phyloP scores from a whole-genome alignment of 2,329 filamentous ascomycete species.

The Pyricularia pennisetigena region DNA sequence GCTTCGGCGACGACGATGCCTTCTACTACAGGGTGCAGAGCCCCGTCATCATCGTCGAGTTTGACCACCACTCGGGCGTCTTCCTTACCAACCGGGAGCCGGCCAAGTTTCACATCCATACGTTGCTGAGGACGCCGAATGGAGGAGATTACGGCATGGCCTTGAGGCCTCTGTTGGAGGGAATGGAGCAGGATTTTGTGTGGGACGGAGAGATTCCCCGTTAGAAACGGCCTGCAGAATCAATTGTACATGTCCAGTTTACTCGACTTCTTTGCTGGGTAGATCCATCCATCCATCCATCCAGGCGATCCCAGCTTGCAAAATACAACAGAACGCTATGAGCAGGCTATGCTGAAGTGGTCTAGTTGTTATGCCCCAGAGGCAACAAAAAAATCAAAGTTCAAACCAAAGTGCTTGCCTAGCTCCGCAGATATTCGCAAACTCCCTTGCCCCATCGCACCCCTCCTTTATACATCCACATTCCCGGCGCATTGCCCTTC shows the following conservation, averaged over 20 bases:
- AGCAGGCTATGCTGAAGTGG: background rate
- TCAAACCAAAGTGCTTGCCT: background rate
- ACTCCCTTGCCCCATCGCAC: slow-evolving; percentile 36
- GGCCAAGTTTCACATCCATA: slow-evolving; percentile 73
- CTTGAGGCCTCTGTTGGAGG: slow-evolving; percentile 26
- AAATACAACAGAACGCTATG: background rate
- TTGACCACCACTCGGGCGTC: slow-evolving; percentile 72
- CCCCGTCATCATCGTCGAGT: slow-evolving; percentile 64
- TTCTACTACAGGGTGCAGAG: slow-evolving; percentile 75
- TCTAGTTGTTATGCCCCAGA: background rate
- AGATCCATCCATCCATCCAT: background rate
- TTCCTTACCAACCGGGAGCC: slow-evolving; percentile 66
- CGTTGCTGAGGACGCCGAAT: slow-evolving; percentile 62
- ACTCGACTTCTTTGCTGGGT: background rate
- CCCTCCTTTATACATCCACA: slow-evolving; percentile 43
- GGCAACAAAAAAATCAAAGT: background rate
- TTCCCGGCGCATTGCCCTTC: slow-evolving; percentile 39
- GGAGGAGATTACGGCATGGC: slow-evolving; percentile 64
- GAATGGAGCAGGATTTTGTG: slow-evolving; percentile 26
- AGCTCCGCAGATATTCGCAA: slow-evolving; percentile 31
- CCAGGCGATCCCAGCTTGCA: background rate
- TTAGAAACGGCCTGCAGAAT: background rate
- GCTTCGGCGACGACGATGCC: slow-evolving; percentile 53
- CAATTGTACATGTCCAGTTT: background rate
- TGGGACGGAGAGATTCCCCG: slow-evolving; percentile 24